These are phyloP conservation scores for Teratosphaeria pseudoeucalypti DNA, from an alignment of 2,329 filamentous ascomycete species.

Conservation along the genomic window DNA sequence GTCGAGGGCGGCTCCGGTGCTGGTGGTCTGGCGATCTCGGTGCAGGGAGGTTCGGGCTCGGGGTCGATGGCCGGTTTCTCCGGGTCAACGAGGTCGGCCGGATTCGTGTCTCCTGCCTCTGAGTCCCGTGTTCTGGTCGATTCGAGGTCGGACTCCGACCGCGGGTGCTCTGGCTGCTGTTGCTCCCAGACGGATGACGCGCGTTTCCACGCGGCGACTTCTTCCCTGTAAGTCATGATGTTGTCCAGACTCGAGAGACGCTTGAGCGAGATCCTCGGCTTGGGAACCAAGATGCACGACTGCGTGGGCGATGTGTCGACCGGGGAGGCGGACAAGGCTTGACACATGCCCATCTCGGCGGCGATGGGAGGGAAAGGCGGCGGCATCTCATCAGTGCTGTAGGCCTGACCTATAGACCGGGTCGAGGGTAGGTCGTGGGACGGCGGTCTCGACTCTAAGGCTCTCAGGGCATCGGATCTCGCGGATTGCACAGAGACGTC, in stretches of 20 bases:
- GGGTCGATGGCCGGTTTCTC: not conserved
- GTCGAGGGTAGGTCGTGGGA: not conserved
- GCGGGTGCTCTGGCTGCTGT: not conserved
- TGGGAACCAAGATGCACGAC: not conserved
- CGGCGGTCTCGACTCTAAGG: not conserved
- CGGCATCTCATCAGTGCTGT: not conserved
- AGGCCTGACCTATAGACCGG: not conserved
- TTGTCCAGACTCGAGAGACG: conserved; percentile 23
- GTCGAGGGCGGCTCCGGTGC: not conserved
- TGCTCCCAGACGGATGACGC: conserved; percentile 11
- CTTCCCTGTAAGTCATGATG: conserved; percentile 23
- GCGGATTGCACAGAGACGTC: not conserved
- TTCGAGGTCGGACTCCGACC: not conserved
- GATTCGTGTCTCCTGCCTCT: not conserved
- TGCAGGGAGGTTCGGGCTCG: not conserved
- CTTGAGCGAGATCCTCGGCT: conserved; percentile 14
- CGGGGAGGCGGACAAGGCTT: conserved; percentile 11
- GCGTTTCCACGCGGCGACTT: conserved; percentile 18
- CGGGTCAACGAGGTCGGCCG: not conserved
- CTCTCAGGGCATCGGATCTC: not conserved
- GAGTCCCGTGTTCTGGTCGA: not conserved
- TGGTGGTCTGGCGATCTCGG: not conserved
- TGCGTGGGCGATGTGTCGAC: not conserved
- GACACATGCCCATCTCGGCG: conserved; percentile 7
- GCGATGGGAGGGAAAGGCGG: not conserved